Evolutionary conservation across 1,284 basidiomycete genomes (phyloP).

Genomic region (Takashimella koratensis): DNA sequence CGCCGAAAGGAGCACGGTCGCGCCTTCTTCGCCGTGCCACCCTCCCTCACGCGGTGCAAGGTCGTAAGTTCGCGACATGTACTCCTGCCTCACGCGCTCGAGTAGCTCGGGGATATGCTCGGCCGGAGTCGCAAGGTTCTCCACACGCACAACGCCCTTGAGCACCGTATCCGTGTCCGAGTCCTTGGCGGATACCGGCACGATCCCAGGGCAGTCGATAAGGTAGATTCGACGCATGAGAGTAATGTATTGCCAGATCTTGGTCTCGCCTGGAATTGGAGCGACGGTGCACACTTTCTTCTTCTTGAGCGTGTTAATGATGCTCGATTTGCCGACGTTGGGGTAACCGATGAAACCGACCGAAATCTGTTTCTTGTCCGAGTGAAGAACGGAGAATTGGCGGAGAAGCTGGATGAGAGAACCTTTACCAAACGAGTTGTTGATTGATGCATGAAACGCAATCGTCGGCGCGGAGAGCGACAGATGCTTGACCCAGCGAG

Average conservation of each 20-base stretch:
- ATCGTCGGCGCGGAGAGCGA: constrained; percentile 93
- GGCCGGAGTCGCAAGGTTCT: constrained; percentile 88
- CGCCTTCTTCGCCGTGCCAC: constrained; percentile 52
- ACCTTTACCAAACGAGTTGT: constrained; percentile 98
- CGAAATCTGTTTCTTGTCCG: constrained; percentile 99
- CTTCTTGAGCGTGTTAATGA: constrained; percentile 98
- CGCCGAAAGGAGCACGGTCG: constrained; percentile 76
- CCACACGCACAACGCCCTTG: constrained; percentile 95
- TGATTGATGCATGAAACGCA: constrained; percentile 97
- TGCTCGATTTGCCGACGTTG: constrained; percentile 94
- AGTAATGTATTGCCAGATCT: constrained; percentile 99
- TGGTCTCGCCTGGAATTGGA: constrained; percentile 97
- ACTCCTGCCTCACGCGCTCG: constrained; percentile 84
- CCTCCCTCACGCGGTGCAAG: constrained; percentile 57
- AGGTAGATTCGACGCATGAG: constrained; percentile 95
- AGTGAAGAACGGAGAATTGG: constrained; percentile 94
- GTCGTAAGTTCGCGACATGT: constrained; percentile 87
- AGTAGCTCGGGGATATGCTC: constrained; percentile 90
- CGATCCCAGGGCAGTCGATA: constrained; percentile 98
- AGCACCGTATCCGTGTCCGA: constrained; percentile 89
- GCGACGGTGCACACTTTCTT: constrained; percentile 97
- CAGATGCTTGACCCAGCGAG: constrained; percentile 93
- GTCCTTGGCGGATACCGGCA: constrained; percentile 86
- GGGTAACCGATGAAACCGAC: constrained; percentile 98
- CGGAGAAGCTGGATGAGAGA: constrained; percentile 94